Percentiles rank a stretch among this genome's conserved stretches.
Evolutionary conservation across 768 basidiomycete species (phyloP).

Genomic region (Harrya chromipes): DNA sequence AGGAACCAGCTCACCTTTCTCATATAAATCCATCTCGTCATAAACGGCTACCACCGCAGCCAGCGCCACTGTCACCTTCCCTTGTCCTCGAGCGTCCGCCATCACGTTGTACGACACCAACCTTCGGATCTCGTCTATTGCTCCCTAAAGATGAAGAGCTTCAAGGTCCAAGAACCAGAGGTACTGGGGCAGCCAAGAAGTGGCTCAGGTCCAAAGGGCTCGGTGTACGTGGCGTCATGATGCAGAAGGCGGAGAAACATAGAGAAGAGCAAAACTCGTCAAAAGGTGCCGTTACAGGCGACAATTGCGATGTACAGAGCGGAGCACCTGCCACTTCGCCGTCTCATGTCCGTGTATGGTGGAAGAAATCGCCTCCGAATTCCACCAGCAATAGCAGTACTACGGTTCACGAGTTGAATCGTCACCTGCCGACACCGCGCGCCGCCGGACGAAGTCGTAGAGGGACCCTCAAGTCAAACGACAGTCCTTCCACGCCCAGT

Average conservation of each 20-base stretch:
- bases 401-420: conserved; percentile 11
- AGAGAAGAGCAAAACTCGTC: conserved; percentile 13
- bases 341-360: conserved; percentile 28
- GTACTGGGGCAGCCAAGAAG: conserved; percentile 16
- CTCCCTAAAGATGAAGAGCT: conserved; percentile 28
- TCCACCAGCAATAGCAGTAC: conserved; percentile 10
- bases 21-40: conserved; percentile 1
- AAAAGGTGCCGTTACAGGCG: not conserved
- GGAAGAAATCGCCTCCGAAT: conserved; percentile 23
- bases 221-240: conserved; percentile 23
- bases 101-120: conserved; percentile 59
- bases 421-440: conserved; percentile 1
- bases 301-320: conserved; percentile 6
- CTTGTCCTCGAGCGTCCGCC: conserved; percentile 42
- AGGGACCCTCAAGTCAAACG: conserved; percentile 8
- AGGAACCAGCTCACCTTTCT: not conserved
- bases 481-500: conserved; percentile 21
- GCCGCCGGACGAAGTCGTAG: conserved; percentile 5
- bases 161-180: conserved; percentile 11
- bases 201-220: conserved; percentile 31
- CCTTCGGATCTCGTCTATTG: conserved; percentile 52
- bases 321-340: conserved; percentile 6
- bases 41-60: conserved; percentile 6
- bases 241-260: conserved; percentile 23
- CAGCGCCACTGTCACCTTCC: conserved; percentile 14